These are phyloP conservation scores for Mortierella sp. DNA, from an alignment of 371 early-diverging fungal genomes.

Conservation along the genomic window DNA sequence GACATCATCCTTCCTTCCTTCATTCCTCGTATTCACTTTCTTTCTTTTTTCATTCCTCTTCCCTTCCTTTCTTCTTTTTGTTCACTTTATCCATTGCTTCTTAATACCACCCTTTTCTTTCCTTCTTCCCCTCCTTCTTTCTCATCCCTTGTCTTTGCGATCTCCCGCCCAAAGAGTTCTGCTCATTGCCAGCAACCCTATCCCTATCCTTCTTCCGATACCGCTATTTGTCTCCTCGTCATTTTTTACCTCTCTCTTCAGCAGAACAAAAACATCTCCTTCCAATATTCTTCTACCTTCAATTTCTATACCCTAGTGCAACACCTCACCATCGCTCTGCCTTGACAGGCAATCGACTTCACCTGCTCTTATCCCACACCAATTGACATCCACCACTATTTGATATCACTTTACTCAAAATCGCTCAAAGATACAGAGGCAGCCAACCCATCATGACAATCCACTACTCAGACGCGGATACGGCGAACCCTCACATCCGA, in stretches of 20 bases:
- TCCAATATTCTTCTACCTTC: neutral
- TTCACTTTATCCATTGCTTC: neutral
- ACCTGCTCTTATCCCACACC: neutral
- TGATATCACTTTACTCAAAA: neutral
- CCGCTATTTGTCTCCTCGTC: neutral
- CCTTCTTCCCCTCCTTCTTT: neutral
- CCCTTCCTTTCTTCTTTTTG: neutral
- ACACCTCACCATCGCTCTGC: neutral
- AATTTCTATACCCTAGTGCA: neutral
- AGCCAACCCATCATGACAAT: neutral
- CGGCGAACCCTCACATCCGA: neutral
- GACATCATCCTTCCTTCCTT: neutral
- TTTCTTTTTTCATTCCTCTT: neutral
- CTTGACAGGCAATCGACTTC: neutral
- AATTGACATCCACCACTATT: neutral
- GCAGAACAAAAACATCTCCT: neutral
- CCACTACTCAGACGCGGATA: neutral
- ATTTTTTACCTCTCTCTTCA: neutral
- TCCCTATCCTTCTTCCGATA: neutral
- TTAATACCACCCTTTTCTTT: neutral
- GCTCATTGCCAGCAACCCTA: neutral
- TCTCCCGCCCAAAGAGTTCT: neutral
- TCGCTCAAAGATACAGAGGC: neutral
- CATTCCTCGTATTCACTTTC: slow-evolving; percentile 1
- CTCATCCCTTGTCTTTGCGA: neutral